Evolutionary conservation across 176 grass and related monocot genomes (phyloP).

Genomic region (Oryza officinalis): DNA sequence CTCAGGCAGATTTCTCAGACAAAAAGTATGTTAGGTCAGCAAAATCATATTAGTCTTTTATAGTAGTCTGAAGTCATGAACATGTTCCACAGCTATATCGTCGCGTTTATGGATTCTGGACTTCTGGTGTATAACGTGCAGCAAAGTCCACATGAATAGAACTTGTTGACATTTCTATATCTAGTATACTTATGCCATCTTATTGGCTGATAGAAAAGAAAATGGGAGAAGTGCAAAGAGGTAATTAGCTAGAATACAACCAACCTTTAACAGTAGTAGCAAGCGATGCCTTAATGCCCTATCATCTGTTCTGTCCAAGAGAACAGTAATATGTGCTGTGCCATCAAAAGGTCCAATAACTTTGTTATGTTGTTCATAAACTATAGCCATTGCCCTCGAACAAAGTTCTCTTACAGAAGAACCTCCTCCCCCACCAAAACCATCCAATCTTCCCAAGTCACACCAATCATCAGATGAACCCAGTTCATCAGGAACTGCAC

Average conservation of each 20-base stretch:
- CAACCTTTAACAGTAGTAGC: constrained; percentile 80
- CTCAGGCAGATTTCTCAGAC: constrained; percentile 33
- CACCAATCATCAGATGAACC: constrained; percentile 99
- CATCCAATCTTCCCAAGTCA: constrained; percentile 98
- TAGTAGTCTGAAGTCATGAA: constrained; percentile 22
- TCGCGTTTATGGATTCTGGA: neutral
- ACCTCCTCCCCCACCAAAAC: constrained; percentile 96
- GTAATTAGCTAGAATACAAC: constrained; percentile 18
- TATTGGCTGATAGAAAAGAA: constrained; percentile 8
- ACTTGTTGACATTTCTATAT: too few relatives aligned
- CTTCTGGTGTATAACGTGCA: neutral
- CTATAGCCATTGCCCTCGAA: constrained; percentile 97
- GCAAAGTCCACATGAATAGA: too few relatives aligned
- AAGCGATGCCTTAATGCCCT: constrained; percentile 84
- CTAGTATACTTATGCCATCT: neutral
- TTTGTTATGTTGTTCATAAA: constrained; percentile 96
- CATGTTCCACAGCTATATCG: constrained; percentile 8
- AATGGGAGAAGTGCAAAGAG: neutral
- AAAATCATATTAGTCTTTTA: constrained; percentile 9
- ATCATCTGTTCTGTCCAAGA: constrained; percentile 97
- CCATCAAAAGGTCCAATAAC: constrained; percentile 95
- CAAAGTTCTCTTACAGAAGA: constrained; percentile 96
- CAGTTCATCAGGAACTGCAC: constrained; percentile 95
- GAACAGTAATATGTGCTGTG: constrained; percentile 89
- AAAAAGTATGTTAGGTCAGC: constrained; percentile 18